Conservation (phyloP, 352 stramenopile genomes). For the Elongisporangium undulatum region DNA sequence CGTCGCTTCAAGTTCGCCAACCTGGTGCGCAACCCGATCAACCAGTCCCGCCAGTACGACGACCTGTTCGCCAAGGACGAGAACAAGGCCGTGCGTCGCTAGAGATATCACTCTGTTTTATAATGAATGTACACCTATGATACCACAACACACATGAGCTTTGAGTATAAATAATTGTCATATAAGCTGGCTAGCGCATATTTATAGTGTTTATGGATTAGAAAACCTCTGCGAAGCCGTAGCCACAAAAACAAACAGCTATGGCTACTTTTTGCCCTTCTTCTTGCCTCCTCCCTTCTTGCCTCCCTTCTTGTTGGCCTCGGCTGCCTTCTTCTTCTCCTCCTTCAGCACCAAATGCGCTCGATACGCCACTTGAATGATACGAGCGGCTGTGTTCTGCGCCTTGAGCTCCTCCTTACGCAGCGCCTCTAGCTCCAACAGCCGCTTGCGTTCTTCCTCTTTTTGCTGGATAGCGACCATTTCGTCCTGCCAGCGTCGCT, state of each 20-base stretch:
- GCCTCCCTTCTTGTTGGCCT: slow-evolving; percentile 57
- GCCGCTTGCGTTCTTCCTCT: slow-evolving; percentile 60
- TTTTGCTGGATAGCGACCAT: slow-evolving; percentile 69
- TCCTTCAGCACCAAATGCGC: slow-evolving; percentile 38
- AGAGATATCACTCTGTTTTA: neutral
- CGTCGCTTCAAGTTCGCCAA: slow-evolving; percentile 67
- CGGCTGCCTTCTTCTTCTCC: slow-evolving; percentile 55
- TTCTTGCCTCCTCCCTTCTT: slow-evolving; percentile 54
- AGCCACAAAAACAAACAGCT: neutral
- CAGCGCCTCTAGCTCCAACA: slow-evolving; percentile 60
- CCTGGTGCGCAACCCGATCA: slow-evolving; percentile 62
- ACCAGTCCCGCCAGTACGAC: slow-evolving; percentile 68
- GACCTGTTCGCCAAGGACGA: slow-evolving; percentile 45
- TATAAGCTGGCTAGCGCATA: neutral
- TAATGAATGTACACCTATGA: neutral
- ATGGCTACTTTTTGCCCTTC: slow-evolving; percentile 3
- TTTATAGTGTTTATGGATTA: neutral
- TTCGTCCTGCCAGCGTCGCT: slow-evolving; percentile 70
- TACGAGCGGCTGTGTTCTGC: slow-evolving; percentile 57
- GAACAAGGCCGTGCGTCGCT: slow-evolving; percentile 32
- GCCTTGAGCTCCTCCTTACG: slow-evolving; percentile 65
- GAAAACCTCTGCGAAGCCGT: neutral
- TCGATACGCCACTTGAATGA: slow-evolving; percentile 65
- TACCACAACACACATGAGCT: neutral
- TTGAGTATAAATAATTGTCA: neutral